These are phyloP conservation scores for Exophiala aquamarina DNA, from an alignment of 2,329 filamentous ascomycete genomes.

Conservation along the genomic window DNA sequence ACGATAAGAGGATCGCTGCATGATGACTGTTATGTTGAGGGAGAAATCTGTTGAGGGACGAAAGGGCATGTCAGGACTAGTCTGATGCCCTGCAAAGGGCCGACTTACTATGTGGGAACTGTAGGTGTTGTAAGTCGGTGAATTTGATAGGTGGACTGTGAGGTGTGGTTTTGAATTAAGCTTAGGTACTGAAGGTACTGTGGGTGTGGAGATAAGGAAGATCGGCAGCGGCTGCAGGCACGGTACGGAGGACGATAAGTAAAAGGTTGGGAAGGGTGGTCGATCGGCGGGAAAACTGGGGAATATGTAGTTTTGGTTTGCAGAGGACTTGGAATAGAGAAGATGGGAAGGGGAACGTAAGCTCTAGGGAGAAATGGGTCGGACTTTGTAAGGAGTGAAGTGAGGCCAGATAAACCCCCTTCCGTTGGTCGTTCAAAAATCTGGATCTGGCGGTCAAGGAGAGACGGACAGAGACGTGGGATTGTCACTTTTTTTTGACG, in stretches of 20 bases:
- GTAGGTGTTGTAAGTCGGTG: no score
- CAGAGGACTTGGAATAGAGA: slow-evolving; percentile 3
- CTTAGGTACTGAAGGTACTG: no score
- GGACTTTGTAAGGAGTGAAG: no score
- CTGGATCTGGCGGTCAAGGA: slow-evolving; percentile 26
- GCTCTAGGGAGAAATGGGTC: neutral
- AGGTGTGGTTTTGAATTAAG: no score
- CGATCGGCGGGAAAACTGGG: slow-evolving; percentile 8
- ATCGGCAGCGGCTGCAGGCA: slow-evolving; percentile 19
- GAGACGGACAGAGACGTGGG: slow-evolving; percentile 27
- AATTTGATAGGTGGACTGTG: no score
- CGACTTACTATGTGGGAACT: no score
- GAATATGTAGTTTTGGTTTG: slow-evolving; percentile 5
- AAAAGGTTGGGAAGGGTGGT: neutral
- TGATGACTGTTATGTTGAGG: slow-evolving; percentile 9
- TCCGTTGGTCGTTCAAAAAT: slow-evolving; percentile 14
- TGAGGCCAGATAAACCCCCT: no score
- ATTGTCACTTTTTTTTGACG: slow-evolving; percentile 21
- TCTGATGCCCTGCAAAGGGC: no score
- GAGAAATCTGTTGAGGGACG: neutral
- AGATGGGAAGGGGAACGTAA: slow-evolving; percentile 1
- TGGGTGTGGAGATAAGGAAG: slow-evolving; percentile 1
- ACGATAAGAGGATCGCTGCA: slow-evolving; percentile 26
- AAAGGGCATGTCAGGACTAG: no score
- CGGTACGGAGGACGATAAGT: neutral